Evolutionary conservation across 192 early-diverging fungal species (phyloP).

Genomic region (Cetraspora pellucida): DNA sequence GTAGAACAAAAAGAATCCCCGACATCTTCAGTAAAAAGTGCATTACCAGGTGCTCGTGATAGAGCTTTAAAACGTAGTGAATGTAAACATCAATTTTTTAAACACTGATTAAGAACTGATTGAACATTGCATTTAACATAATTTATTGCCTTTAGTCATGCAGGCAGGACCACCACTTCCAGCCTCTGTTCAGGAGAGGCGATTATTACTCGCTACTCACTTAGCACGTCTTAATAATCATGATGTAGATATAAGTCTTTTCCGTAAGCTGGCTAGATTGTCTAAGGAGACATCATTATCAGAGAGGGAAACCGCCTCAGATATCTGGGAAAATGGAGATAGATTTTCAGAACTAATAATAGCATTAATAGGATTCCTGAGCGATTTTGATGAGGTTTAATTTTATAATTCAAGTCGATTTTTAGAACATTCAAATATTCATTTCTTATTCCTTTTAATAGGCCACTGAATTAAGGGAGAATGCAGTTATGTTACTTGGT

Average conservation of each 20-base stretch:
- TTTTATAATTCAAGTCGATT: not conserved
- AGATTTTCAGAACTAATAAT: slow-evolving; percentile 22
- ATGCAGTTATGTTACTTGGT: slow-evolving; percentile 1
- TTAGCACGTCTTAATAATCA: slow-evolving; percentile 14
- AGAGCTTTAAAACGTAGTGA: too few species aligned
- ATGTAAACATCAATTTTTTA: too few species aligned
- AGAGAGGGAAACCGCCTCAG: not conserved
- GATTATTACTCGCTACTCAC: slow-evolving; percentile 16
- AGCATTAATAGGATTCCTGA: slow-evolving; percentile 19
- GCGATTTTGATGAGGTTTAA: slow-evolving; percentile 21
- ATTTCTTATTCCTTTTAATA: slow-evolving; percentile 11
- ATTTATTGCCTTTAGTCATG: not conserved
- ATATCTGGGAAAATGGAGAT: slow-evolving; percentile 32
- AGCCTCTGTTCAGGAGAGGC: slow-evolving; percentile 16
- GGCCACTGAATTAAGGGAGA: slow-evolving; percentile 16
- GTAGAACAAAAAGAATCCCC: too few species aligned
- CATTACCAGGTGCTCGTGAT: too few species aligned
- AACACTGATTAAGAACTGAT: too few species aligned
- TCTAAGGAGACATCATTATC: slow-evolving; percentile 22
- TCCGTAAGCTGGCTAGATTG: slow-evolving; percentile 14
- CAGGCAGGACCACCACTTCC: not conserved
- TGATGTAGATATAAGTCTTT: slow-evolving; percentile 8
- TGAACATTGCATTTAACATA: not conserved
- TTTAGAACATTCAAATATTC: not conserved
- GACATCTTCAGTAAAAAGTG: too few species aligned